Conservation (phyloP, 2,329 filamentous ascomycete species). For the Xylariaceae sp. region DNA sequence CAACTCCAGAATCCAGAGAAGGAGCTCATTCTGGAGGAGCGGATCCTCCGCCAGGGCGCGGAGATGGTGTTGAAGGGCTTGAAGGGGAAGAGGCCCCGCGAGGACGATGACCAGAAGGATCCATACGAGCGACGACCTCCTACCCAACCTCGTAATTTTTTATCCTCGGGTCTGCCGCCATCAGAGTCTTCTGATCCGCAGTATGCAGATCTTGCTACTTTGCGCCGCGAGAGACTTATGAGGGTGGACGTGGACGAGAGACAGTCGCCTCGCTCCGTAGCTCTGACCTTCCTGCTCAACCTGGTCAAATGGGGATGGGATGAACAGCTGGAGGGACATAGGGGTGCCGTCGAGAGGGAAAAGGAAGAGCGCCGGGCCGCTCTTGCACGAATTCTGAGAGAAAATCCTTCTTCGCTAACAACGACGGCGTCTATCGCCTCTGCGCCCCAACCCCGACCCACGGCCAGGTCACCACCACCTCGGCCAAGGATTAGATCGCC, state of each 20-base stretch:
- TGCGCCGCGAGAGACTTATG: slow-evolving; percentile 15
- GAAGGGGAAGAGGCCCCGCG: background rate
- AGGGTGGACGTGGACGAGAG: slow-evolving; percentile 7
- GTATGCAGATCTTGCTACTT: slow-evolving; percentile 9
- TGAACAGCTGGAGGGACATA: slow-evolving; percentile 20
- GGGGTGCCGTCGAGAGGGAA: slow-evolving; percentile 16
- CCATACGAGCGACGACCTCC: background rate
- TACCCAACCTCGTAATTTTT: background rate
- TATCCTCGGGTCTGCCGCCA: slow-evolving; percentile 1
- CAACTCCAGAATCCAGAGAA: background rate
- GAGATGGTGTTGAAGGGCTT: slow-evolving; percentile 3
- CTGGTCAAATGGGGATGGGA: slow-evolving; percentile 20
- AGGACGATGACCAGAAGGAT: background rate
- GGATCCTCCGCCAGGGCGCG: slow-evolving; percentile 6
- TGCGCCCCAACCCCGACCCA: background rate
- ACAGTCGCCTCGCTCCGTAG: slow-evolving; percentile 21
- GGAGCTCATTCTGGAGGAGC: slow-evolving; percentile 12
- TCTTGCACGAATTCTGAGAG: slow-evolving; percentile 11
- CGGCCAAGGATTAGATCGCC: background rate
- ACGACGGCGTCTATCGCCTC: background rate
- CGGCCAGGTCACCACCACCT: background rate
- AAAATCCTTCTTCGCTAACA: background rate
- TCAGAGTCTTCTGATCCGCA: slow-evolving; percentile 15
- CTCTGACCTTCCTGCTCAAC: slow-evolving; percentile 19
- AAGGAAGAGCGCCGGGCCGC: slow-evolving; percentile 19